phyloP scores from a whole-genome alignment of 306 rosid species.

The Mimosa pudica region DNA sequence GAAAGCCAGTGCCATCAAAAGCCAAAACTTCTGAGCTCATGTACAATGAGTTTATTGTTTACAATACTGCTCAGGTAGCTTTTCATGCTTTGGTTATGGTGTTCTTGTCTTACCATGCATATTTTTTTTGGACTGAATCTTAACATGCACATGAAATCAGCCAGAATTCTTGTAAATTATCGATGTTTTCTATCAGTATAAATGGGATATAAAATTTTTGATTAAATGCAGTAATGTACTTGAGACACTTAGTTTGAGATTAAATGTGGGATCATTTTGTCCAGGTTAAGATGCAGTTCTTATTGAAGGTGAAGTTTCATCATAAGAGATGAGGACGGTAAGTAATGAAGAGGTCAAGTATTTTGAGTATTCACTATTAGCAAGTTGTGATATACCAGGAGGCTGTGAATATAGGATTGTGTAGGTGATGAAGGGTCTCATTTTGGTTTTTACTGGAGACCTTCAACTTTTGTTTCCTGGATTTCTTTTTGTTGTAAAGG shows the following conservation, averaged over 20 bases:
- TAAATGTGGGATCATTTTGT: slow-evolving; percentile 32
- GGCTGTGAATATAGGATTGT: slow-evolving; percentile 29
- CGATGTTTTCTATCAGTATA: not conserved
- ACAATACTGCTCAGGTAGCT: slow-evolving; percentile 89
- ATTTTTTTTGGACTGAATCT: not conserved
- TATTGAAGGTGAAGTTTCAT: slow-evolving; percentile 89
- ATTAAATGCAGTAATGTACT: not conserved
- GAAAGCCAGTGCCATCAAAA: slow-evolving; percentile 82
- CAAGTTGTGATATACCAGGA: slow-evolving; percentile 36
- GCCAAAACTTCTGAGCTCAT: slow-evolving; percentile 73
- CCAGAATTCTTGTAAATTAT: slow-evolving; percentile 13
- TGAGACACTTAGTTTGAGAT: slow-evolving; percentile 14
- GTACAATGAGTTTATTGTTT: slow-evolving; percentile 97
- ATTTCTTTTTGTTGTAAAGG: slow-evolving; percentile 25
- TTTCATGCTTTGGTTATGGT: slow-evolving; percentile 20
- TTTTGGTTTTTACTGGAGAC: slow-evolving; percentile 61
- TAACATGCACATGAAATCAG: slow-evolving; percentile 27
- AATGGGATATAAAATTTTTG: slow-evolving; percentile 24
- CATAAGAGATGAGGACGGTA: slow-evolving; percentile 66
- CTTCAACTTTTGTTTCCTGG: slow-evolving; percentile 40
- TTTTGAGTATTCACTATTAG: slow-evolving; percentile 31
- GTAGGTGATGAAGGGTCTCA: slow-evolving; percentile 50
- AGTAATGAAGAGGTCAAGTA: slow-evolving; percentile 25
- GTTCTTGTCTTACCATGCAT: slow-evolving; percentile 12
- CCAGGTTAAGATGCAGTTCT: slow-evolving; percentile 94